Percentiles rank a stretch among this genome's conserved stretches.
Evolutionary conservation across 139 green algal genomes (phyloP).

Genomic region (Desmodesmus armatus): DNA sequence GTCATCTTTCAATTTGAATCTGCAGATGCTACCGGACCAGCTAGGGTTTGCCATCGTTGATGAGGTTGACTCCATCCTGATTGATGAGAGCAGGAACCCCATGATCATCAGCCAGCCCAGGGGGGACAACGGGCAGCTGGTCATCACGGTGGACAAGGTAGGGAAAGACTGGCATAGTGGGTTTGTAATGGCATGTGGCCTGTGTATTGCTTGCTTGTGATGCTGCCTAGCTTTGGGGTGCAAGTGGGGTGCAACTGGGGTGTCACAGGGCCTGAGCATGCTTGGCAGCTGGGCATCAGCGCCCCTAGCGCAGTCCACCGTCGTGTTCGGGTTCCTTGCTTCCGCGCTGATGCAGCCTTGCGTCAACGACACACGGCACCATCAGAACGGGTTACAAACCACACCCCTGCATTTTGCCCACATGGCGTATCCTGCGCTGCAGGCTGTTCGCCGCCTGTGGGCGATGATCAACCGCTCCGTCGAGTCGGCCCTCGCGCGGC

Average conservation of each 20-base stretch:
- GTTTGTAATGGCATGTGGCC: no score
- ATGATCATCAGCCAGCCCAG: conserved; percentile 86
- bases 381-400: no score
- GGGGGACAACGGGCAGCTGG: conserved; percentile 43
- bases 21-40: conserved; percentile 27
- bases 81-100: conserved; percentile 97
- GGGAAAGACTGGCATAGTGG: no score
- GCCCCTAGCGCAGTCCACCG: no score
- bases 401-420: no score
- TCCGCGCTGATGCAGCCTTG: no score
- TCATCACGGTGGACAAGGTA: conserved; percentile 49
- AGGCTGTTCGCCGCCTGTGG: conserved; percentile 47
- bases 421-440: no score
- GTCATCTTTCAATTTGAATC: neutral
- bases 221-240: neutral
- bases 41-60: conserved; percentile 82
- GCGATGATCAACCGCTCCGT: neutral
- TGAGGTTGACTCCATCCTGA: conserved; percentile 98
- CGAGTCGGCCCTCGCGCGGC: neutral
- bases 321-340: no score
- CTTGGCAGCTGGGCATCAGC: no score
- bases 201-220: neutral
- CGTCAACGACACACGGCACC: no score
- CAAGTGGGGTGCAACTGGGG: neutral
- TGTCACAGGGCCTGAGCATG: neutral